Base-by-base conservation (phyloP, 495 filamentous ascomycete species). In the Articulospora tetracladia region DNA sequence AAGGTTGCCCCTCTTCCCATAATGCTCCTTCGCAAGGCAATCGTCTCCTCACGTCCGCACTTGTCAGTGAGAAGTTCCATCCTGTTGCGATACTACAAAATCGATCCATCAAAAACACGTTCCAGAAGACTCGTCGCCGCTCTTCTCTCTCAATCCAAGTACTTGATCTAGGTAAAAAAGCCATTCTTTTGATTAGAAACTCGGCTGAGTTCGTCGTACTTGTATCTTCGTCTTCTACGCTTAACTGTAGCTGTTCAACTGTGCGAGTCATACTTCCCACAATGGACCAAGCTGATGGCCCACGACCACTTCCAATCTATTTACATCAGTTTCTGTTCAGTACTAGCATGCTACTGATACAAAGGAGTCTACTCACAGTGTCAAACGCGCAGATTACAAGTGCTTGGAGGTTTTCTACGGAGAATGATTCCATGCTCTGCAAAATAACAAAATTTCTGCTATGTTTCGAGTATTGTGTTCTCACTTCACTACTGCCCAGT, bases 61-160 rank as follows among this genome's bases (percentile, higher is more conserved):
- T 65, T 3, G 74, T 74, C 6, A 77, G 65, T 32, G 67, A 72
- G 12, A 69, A 72, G 55, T 75, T 72, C 94, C 93, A 97, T 44
- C 94, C 93, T 28, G 94, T 97, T 22, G 94, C 93, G 55, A 98
- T 92, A 73, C 92, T 96, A 15, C 92, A 91, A 70, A 92, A 97
- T 55, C 93, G 82, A 69, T 98, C 93, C 54, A 86, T 71, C 59
- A 86, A 89, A 68, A 94, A 98, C 4, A 86, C 83, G 82, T 91
- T 87, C 93, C 93, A 98, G 62, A 97, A 98, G 0, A 89, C 92
- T 65, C 93, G 77, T 60, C 93, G 79, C 66, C 93, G 77, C 72
- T 98, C 94, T 74, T 98, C 93, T 57, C 79, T 79, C 70, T 97
- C 94, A 1, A 85, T 92, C 92, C 92, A 97, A 69, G 96, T 93